Evolutionary conservation across 208 protist genomes (phyloP), one percentile per base, ranked within the genome.

Genomic region (Leishmania gerbilli): DNA sequence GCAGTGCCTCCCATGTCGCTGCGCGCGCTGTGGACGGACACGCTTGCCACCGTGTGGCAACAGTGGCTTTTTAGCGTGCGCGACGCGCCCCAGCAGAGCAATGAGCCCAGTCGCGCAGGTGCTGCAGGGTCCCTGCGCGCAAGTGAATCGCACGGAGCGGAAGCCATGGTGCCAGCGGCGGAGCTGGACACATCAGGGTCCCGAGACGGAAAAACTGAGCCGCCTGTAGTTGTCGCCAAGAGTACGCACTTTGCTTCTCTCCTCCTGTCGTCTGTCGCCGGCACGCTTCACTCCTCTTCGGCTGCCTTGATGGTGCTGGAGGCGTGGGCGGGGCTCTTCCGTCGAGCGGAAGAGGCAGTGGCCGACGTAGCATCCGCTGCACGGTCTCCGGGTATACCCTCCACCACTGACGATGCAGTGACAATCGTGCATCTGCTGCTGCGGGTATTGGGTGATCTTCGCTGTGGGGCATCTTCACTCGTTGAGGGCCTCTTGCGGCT

Each of bases 391-490:
- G 19, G 15, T 55, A 24, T 62, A 74, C 7, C 62, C 8, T 15
- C 40, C 53, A 47, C 34, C 79, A 2, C 19, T 2, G 40, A 31
- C 7, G 31, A 47, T 19, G 40, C 77, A 68, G 11, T 3, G 13
- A 19, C 49, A 31, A 34, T 69, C 17, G 77, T 72, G 1, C 40
- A 65, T 79, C n/a, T 34, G 19, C 74, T 85, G 21, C 64, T 85
- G 15, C 77, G 53, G 13, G 82, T 81, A 34, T 53, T 85, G 45
- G 65, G 65, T 4, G n/a, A 76, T 62, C 62, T 85, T 49, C 82
- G 82, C 72, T 40, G 49, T 9, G 74, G 42, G 13, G 82, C 77
- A 15, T n/a, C 47, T 11, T 6, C 56, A 47, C 71, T 85, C 4
- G 72, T 76, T 13, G 51, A 67, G 13, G 27, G 64, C 4, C 24